Evolutionary conservation across 208 protist species (phyloP).

Genomic region (Trypanosoma brucei): DNA sequence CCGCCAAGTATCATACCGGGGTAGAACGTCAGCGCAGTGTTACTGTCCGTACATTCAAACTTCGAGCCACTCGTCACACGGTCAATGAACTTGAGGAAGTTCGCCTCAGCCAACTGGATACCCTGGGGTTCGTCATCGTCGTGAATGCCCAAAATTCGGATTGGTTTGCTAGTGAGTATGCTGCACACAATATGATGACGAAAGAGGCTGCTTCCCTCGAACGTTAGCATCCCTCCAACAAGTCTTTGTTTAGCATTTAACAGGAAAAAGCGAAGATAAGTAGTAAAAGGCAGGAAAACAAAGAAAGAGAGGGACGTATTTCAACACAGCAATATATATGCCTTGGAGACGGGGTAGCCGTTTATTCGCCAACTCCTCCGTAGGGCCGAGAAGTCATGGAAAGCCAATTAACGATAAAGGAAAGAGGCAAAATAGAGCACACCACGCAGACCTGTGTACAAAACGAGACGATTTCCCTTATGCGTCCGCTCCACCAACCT

Average conservation of each 20-base stretch:
- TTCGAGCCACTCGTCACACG: constrained; percentile 83
- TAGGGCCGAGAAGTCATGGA: not conserved
- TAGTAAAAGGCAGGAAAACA: constrained; percentile 1
- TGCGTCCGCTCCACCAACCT: too few species aligned
- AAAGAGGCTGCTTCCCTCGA: constrained; percentile 83
- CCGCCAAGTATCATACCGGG: constrained; percentile 91
- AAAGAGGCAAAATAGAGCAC: not conserved
- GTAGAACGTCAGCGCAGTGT: constrained; percentile 75
- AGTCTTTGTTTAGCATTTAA: not conserved
- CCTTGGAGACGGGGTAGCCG: too few species aligned
- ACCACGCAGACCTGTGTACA: not conserved
- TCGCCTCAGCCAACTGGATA: constrained; percentile 75
- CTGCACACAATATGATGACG: constrained; percentile 87
- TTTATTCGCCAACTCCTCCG: too few species aligned
- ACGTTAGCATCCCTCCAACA: constrained; percentile 50
- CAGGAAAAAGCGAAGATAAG: constrained; percentile 5
- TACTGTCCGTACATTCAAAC: constrained; percentile 70
- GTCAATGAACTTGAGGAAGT: constrained; percentile 92
- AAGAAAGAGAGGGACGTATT: constrained; percentile 1
- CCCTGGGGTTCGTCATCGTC: constrained; percentile 66
- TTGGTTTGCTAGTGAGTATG: constrained; percentile 66
- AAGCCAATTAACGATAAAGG: not conserved
- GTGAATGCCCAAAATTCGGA: constrained; percentile 69
- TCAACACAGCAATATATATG: not conserved
- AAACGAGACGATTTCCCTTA: too few species aligned